These are phyloP conservation scores for Colletotrichum tropicale DNA, from an alignment of 2,329 filamentous ascomycete genomes.

Conservation along the genomic window DNA sequence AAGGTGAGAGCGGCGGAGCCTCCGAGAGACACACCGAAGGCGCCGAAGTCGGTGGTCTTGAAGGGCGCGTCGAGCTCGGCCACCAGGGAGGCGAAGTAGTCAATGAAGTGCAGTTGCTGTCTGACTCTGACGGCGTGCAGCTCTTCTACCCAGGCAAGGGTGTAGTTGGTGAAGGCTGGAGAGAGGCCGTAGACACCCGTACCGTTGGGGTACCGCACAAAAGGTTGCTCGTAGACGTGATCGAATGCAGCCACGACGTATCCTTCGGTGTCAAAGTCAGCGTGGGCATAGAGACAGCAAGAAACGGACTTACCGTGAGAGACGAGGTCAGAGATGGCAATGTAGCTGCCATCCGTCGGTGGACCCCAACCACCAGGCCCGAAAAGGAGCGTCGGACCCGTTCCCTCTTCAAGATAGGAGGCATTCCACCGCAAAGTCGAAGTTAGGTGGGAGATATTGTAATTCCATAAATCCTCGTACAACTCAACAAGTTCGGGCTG, in stretches of 20 bases:
- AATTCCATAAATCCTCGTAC: not conserved
- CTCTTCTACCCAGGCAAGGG: not conserved
- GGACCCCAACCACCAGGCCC: slow-evolving; percentile 13
- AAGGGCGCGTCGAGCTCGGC: slow-evolving; percentile 18
- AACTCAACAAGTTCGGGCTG: slow-evolving; percentile 13
- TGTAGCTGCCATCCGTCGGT: slow-evolving; percentile 11
- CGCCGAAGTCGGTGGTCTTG: slow-evolving; percentile 20
- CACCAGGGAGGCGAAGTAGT: slow-evolving; percentile 19
- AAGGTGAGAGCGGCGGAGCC: slow-evolving; percentile 24
- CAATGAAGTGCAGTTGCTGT: slow-evolving; percentile 24
- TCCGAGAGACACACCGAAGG: slow-evolving; percentile 26
- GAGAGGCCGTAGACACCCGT: slow-evolving; percentile 26
- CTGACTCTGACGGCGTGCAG: slow-evolving; percentile 23
- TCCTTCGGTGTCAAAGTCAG: slow-evolving; percentile 24
- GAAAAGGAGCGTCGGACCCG: slow-evolving; percentile 13
- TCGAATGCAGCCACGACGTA: slow-evolving; percentile 30
- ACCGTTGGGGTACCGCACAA: slow-evolving; percentile 30
- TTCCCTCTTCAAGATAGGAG: not conserved
- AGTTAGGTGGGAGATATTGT: slow-evolving; percentile 14
- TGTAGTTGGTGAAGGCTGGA: not conserved
- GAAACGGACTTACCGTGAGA: not conserved
- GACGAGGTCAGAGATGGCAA: slow-evolving; percentile 7
- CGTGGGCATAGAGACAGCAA: accelerated
- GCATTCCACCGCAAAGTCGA: slow-evolving; percentile 14
- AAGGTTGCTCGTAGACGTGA: slow-evolving; percentile 31